phyloP scores from a whole-genome alignment of 352 stramenopile species.

The Phytophthora palmivora region DNA sequence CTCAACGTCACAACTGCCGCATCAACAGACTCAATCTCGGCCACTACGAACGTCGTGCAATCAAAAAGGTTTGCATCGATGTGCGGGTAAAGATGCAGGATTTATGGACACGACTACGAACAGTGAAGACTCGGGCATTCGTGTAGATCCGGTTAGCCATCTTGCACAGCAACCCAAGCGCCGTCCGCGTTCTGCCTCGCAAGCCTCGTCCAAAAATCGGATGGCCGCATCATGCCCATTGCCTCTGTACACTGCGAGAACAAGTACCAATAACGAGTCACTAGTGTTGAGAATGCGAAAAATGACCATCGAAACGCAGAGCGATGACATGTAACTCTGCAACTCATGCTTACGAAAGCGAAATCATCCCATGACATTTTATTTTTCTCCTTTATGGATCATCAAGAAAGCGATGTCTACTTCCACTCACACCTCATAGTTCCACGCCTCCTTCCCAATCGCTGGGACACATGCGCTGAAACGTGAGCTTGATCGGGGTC shows the following conservation, averaged over 20 bases:
- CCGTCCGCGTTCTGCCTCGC: conserved; percentile 26
- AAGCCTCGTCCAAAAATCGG: conserved; percentile 8
- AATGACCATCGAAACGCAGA: conserved; percentile 33
- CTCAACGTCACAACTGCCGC: conserved; percentile 27
- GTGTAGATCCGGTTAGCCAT: conserved; percentile 16
- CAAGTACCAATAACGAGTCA: conserved; percentile 27
- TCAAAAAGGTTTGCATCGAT: conserved; percentile 18
- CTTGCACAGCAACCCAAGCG: conserved; percentile 14
- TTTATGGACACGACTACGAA: not conserved
- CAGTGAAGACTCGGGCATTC: conserved; percentile 10
- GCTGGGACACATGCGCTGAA: conserved; percentile 68
- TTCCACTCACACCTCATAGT: conserved; percentile 37
- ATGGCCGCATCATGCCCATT: not conserved
- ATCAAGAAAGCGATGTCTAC: conserved; percentile 1
- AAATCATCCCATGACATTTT: conserved; percentile 15
- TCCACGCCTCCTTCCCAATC: conserved; percentile 82
- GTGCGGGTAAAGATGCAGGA: not conserved
- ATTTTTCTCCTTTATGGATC: conserved; percentile 19
- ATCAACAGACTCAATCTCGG: conserved; percentile 7
- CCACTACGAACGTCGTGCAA: conserved; percentile 17
- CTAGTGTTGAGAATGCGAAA: conserved; percentile 38
- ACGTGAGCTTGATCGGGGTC: conserved; percentile 68
- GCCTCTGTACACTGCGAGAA: conserved; percentile 18
- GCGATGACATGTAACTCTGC: conserved; percentile 5
- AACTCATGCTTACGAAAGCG: not conserved